Base-by-base conservation (phyloP, 805 yeast species). In the Metschnikowia rubicola region DNA sequence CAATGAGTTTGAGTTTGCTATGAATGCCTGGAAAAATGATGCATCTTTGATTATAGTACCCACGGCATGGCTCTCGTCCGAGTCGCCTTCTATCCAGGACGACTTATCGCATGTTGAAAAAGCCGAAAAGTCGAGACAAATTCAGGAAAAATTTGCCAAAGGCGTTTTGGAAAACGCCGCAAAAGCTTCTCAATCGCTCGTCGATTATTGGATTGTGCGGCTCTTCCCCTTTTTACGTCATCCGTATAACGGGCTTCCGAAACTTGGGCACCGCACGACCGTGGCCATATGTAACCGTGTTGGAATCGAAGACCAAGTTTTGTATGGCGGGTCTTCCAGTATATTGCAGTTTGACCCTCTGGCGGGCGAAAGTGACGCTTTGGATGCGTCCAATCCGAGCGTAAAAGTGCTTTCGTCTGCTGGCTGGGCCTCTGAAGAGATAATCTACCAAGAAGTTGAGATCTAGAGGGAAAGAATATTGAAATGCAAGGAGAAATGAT, bases 51-150 rank as follows among this genome's bases (percentile, higher is more conserved):
- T 88, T 0, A 60, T 91, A 11, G 80, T 86, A 50, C 96, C 97
- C 2, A 89, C 86, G 78, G 95, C 95, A 0, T 91, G 97, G 97
- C 70, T 88, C 52, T 75, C 78, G 35, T 69, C 78, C 0, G 60
- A 67, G 38, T 77, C 89, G 0, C 77, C 77, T 0, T 64, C 71
- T 2, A 55, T 65, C 13, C 49, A 57, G 43, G 62, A 54, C 21
- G 47, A 29, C 43, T 49, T 44, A 30, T 35, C 51, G 1, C 33
- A 41, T 26, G 63, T 60, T 35, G 50, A 59, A 31, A 40, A 51
- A 29, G 35, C 44, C 15, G 54, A 47, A 30, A 37, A 45, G 19
- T 50, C 57, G 8, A 31, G 13, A 17, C 26, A 12, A 13, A 46
- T 50, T 32, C 33, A 26, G 46, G 26, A 36, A 21, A 45, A 43